A percentile compares a stretch with the other conserved stretches of the same genome.
These are phyloP conservation scores for Ascobolus immersus DNA, from an alignment of 495 filamentous ascomycete genomes.

Conservation along the genomic window DNA sequence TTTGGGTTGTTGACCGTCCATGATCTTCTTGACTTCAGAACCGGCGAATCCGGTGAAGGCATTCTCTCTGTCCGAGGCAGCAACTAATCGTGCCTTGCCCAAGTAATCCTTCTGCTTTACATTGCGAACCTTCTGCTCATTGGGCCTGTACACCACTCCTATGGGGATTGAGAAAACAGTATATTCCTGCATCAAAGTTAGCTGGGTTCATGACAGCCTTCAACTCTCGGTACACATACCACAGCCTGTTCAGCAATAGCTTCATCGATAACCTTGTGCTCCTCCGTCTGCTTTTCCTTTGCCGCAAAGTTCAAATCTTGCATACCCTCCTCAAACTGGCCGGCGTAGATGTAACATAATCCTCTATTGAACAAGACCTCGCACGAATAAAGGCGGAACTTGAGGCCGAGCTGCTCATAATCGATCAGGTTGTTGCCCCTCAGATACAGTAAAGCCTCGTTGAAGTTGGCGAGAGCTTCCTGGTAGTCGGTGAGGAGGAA, in stretches of 20 bases:
- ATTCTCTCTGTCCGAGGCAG: conserved; percentile 56
- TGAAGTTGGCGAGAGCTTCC: conserved; percentile 94
- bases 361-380: conserved; percentile 96
- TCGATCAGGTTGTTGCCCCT: conserved; percentile 92
- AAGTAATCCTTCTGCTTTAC: conserved; percentile 92
- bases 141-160: conserved; percentile 80
- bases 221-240: conserved; percentile 23
- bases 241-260: conserved; percentile 82
- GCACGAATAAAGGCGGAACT: conserved; percentile 91
- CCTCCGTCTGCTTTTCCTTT: conserved; percentile 86
- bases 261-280: conserved; percentile 95
- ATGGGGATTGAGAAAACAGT: conserved; percentile 98
- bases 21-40: conserved; percentile 41
- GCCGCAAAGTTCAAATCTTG: conserved; percentile 73
- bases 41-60: conserved; percentile 54
- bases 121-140: conserved; percentile 94
- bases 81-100: conserved; percentile 79
- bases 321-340: conserved; percentile 71
- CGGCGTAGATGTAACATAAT: conserved; percentile 89
- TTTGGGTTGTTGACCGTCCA: conserved; percentile 14
- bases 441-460: conserved; percentile 85
- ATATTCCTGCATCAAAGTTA: conserved; percentile 40
- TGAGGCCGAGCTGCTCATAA: conserved; percentile 86
- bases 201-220: not conserved
- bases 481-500: conserved; percentile 94